Evolutionary conservation across 2,329 filamentous ascomycete genomes (phyloP).

Genomic region (Colletotrichum chrysophilum): DNA sequence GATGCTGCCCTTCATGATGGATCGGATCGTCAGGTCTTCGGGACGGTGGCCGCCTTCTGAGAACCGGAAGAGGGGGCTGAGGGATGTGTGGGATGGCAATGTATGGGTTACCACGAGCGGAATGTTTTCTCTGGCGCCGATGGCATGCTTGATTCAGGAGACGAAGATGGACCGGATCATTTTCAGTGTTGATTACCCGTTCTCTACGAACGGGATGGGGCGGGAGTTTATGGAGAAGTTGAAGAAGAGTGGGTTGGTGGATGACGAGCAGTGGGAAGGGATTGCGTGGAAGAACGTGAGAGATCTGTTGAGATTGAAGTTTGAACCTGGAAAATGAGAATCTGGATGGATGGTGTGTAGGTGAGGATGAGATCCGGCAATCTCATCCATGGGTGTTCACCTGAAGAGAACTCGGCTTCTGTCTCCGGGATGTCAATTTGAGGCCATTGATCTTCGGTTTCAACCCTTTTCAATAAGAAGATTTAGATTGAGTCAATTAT

Average conservation of each 20-base stretch:
- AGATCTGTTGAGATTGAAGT: conserved; percentile 42
- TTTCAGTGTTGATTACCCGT: conserved; percentile 65
- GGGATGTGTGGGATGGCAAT: conserved; percentile 59
- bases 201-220: conserved; percentile 53
- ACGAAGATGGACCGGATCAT: conserved; percentile 54
- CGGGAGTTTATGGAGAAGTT: conserved; percentile 53
- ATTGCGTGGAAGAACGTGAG: conserved; percentile 58
- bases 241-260: conserved; percentile 52
- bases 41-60: conserved; percentile 22
- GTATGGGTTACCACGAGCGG: conserved; percentile 64
- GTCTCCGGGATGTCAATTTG: neutral
- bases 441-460: no score
- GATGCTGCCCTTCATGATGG: conserved; percentile 59
- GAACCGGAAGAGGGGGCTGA: conserved; percentile 41
- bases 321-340: neutral
- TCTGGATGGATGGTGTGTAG: neutral
- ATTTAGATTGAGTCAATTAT: no score
- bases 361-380: neutral
- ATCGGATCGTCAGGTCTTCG: conserved; percentile 40
- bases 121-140: conserved; percentile 51
- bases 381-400: neutral
- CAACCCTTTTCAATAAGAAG: no score
- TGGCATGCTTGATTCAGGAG: conserved; percentile 49
- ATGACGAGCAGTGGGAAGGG: conserved; percentile 50
- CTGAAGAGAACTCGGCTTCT: neutral